Evolutionary conservation across 331 rosid genomes (phyloP).

Genomic region (Dryas integrifolia): DNA sequence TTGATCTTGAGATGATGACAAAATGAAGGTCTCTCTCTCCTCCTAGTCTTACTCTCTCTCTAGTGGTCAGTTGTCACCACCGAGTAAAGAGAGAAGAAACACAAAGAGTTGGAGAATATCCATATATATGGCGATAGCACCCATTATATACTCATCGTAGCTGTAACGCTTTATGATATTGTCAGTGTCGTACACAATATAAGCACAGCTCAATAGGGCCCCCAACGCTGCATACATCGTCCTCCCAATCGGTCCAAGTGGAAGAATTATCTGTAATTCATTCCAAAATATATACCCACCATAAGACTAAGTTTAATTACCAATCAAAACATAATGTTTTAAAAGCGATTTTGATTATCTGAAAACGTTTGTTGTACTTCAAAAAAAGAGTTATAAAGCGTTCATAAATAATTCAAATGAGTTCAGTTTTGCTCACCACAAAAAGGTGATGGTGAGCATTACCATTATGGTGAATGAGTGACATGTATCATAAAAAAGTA

Average conservation of each 20-base stretch:
- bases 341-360: too few species aligned
- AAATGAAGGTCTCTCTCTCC: not conserved
- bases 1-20: not conserved
- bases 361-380: too few species aligned
- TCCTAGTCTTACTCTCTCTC: not conserved
- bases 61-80: not conserved
- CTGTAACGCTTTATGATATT: slow-evolving; percentile 32
- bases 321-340: too few species aligned
- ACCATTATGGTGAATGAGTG: too few species aligned
- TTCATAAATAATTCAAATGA: too few species aligned
- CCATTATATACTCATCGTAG: slow-evolving; percentile 38
- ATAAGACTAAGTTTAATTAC: too few species aligned
- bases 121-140: slow-evolving; percentile 23
- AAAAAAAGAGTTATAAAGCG: too few species aligned
- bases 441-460: too few species aligned
- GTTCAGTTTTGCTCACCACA: too few species aligned
- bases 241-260: slow-evolving; percentile 26
- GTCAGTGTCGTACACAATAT: slow-evolving; percentile 31
- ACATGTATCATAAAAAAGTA: too few species aligned
- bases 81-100: slow-evolving; percentile 16
- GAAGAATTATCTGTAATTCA: slow-evolving; percentile 17
- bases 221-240: slow-evolving; percentile 22
- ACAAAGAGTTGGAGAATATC: slow-evolving; percentile 32
- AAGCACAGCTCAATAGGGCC: slow-evolving; percentile 26
- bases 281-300: not conserved